Evolutionary conservation across 106 monocot species (phyloP).

Genomic region (Cymbidium sinense): DNA sequence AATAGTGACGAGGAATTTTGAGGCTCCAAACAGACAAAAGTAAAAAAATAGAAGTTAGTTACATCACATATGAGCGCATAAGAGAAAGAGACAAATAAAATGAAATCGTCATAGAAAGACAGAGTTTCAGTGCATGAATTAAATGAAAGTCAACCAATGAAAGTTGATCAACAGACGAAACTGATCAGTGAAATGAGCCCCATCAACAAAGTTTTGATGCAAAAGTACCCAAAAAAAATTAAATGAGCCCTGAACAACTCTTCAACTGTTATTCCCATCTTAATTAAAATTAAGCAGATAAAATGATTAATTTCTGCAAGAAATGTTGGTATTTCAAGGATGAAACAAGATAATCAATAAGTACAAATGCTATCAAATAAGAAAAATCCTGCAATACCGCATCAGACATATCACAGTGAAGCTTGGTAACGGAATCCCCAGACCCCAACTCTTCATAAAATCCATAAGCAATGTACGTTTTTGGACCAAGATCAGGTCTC

Average conservation of each 20-base stretch:
- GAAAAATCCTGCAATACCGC: constrained; percentile 35
- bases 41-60: not conserved
- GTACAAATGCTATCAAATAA: not conserved
- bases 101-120: not conserved
- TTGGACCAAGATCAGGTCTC: constrained; percentile 92
- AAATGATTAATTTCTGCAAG: not conserved
- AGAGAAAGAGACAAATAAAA: not conserved
- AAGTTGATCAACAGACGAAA: not conserved
- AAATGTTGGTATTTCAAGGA: not conserved
- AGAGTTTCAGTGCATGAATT: not conserved
- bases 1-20: not conserved
- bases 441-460: constrained; percentile 61
- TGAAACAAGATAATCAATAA: not conserved
- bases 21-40: not conserved
- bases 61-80: not conserved
- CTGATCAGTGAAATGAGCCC: not conserved
- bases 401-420: constrained; percentile 98
- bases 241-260: not conserved
- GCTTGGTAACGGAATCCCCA: constrained; percentile 98
- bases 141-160: not conserved
- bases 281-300: not conserved
- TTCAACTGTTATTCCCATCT: not conserved
- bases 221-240: not conserved
- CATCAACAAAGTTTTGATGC: not conserved
- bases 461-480: constrained; percentile 96